Base-by-base conservation (phyloP, 2,329 filamentous ascomycete species). In the Aspergillus tubingensis region DNA sequence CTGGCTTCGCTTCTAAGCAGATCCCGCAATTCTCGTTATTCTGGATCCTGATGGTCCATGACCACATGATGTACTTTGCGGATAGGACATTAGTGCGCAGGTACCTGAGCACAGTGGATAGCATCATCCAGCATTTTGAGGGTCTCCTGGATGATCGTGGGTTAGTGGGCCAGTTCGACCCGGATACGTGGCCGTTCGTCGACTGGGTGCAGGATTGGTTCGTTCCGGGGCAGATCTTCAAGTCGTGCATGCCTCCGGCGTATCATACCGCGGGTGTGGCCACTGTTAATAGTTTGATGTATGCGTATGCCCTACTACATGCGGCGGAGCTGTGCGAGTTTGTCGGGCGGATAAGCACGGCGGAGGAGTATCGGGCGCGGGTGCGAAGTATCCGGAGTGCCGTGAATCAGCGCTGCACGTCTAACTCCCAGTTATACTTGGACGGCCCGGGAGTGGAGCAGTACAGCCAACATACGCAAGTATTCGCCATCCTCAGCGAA, bases 181-280 rank as follows among this genome's bases (percentile, higher is more conserved):
- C 32, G 0, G 44, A 52, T 32, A 32, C 25, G 7, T 62, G 57
- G 60, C 39, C 57, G 13, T 60, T 60, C 17, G 57, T 62, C 11
- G 57, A 62, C 43, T 62, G 60, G 60, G 55, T 58, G 1, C 1
- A 25, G 5, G 53, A 54, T 5, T 62, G 60, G 60, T 21, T 39
- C 0, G n/a, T 17, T 8, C 52, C 43, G 1, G 47, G 25, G 1
- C 58, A 10, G 19, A 54, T 43, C 50, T 60, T 47, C 39, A 6
- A 27, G 8, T 30, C 25, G 1, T 62, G 17, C 11, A 52, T 57
- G 7, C 57, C 60, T 10, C 57, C 54, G 2, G 60, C 53, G 17
- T 62, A 62, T 23, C 49, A 52, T n/a, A 15, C 52, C 1, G 19
- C 30, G 2, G 49, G 57, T 1, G 47, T 19, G 0, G 47, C 47